phyloP scores from a whole-genome alignment of 305 asterid species.

The Fraxinus paxiana region DNA sequence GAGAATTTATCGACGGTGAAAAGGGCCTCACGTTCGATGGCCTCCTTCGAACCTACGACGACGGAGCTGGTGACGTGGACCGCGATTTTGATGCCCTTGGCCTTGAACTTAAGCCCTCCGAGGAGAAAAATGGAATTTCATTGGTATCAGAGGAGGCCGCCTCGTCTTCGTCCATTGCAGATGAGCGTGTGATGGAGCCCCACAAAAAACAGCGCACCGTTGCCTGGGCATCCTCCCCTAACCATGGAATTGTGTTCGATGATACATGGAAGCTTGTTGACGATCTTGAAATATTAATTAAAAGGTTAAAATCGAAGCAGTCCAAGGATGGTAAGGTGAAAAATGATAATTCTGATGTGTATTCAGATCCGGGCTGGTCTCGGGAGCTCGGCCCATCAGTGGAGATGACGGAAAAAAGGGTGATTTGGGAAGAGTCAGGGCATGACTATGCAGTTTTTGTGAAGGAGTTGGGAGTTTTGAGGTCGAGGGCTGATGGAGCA shows the following conservation, averaged over 20 bases:
- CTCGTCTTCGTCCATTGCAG: constrained; percentile 67
- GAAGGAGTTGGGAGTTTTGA: constrained; percentile 80
- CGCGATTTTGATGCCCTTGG: constrained; percentile 90
- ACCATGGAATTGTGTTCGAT: constrained; percentile 91
- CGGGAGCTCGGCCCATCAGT: constrained; percentile 73
- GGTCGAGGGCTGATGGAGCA: constrained; percentile 84
- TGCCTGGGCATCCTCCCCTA: constrained; percentile 94
- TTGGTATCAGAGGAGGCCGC: constrained; percentile 63
- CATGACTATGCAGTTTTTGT: constrained; percentile 68
- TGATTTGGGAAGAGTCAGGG: constrained; percentile 71
- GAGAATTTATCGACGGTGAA: constrained; percentile 71
- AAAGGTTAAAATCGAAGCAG: constrained; percentile 60
- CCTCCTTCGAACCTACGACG: constrained; percentile 86
- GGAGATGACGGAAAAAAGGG: constrained; percentile 64
- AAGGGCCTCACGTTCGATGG: constrained; percentile 88
- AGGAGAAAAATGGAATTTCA: constrained; percentile 47
- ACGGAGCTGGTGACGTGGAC: constrained; percentile 96
- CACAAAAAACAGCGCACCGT: constrained; percentile 86
- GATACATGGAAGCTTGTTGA: constrained; percentile 94
- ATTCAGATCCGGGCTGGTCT: constrained; percentile 92
- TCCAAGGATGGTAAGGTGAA: constrained; percentile 74
- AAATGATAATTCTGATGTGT: constrained; percentile 69
- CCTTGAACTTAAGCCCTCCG: constrained; percentile 61
- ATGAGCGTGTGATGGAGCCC: constrained; percentile 76
- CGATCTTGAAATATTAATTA: constrained; percentile 73